Evolutionary conservation across 2,329 filamentous ascomycete species (phyloP), one percentile per base, ranked within the genome.

Genomic region (Leptosphaerulina australis): DNA sequence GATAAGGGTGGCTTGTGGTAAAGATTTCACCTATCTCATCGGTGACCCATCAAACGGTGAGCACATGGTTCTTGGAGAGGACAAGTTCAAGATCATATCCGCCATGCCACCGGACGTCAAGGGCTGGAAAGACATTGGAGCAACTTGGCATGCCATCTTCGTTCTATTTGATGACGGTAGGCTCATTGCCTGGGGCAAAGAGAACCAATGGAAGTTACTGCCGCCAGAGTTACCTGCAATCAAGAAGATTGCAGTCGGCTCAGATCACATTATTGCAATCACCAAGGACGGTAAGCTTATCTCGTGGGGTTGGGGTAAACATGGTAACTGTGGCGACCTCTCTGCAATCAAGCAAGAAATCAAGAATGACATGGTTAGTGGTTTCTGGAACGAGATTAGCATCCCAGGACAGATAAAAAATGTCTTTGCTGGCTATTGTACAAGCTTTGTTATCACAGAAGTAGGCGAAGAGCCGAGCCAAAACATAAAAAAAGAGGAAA

Each of bases 301-400:
- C 38, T 83, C 90, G 1, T 97, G 93, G 91, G 94, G 94, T 15
- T 99, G 94, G 94, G 92, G 91, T 2, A 93, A 97, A 74, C 94
- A 99, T 74, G 94, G 94, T 1, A 99, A 99, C 70, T 99, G 94
- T 70, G 94, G 94, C 3, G 50, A 66, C 34, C 21, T 66, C 5
- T 55, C 30, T 1, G 45, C 14, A 1, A 18, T 60, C 9, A 34
- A 38, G 17, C 50, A 53, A 2, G 51, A 60, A 5, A 35, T 63
- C 1, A 58, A 59, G 36, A 64, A 68, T 4, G 63, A 68, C 9
- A 68, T 68, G 65, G 54, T 69, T 28, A 62, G 41, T 29, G 65
- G 63, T 0, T 55, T 67, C 12, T 69, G 66, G 66, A 69, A 67
- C 14, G 55, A 64, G 9, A 65, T 69, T 15, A 33, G 50, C 1